Base-by-base conservation (phyloP, 208 protist species). In the Crithidia acanthocephali region DNA sequence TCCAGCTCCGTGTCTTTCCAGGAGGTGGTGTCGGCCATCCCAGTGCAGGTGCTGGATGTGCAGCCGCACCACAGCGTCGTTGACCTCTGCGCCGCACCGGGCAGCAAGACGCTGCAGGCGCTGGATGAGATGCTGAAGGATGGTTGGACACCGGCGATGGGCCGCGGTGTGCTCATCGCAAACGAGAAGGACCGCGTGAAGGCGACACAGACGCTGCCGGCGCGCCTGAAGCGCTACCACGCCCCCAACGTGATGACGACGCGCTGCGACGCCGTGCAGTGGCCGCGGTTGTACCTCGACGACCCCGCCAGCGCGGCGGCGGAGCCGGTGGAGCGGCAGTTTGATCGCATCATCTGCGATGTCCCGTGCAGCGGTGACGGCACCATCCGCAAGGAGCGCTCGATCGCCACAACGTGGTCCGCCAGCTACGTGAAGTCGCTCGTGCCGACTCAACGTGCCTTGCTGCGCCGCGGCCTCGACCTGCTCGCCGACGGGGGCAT, bases 331-430 rank as follows among this genome's bases (percentile, higher is more conserved):
- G 83, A 86, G 57, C 71, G 64, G 53, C 84, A 74, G 35, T 98
- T 97, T 71, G 94, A 98, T 70, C 90, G 90, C 66, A 79, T 99
- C 66, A 86, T 99, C 33, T 96, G 91, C 68, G 98, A 99, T 65
- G 97, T 98, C 20, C 97, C 97, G 2, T 99, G 98, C 83, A 97
- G 87, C 65, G 97, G 98, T 18, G 97, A 99, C 71, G 98, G 97
- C 32, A 99, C 98, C 7, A 63, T 98, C 6, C 92, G 98, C 27
- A 98, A 99, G 74, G 92, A 94, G 68, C 88, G 82, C 40, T 80
- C 78, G 16, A 68, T 96, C 22, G 89, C 86, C 59, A 76, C 70
- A 32, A 96, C 90, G 22, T 99, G 97, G 96, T 90, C 83, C 27
- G 48, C 87, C 18, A 81, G 74, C 25, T 95, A 92, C 63, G 92